These are phyloP conservation scores for Ophiocordyceps camponoti-floridani DNA, from an alignment of 2,329 filamentous ascomycete species.

Conservation along the genomic window DNA sequence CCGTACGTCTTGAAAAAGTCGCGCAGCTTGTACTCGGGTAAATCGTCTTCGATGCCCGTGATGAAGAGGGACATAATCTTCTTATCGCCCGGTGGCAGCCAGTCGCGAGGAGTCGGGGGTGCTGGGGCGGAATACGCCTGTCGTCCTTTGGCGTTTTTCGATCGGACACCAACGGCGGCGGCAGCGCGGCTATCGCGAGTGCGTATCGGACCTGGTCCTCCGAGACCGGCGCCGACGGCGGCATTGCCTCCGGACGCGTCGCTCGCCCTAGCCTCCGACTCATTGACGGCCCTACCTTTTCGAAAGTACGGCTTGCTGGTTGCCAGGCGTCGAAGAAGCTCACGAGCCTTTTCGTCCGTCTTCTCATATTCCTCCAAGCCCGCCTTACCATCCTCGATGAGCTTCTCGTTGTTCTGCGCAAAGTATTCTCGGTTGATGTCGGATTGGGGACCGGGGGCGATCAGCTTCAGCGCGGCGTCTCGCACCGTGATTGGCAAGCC, in stretches of 20 bases:
- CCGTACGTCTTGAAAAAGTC: constrained; percentile 82
- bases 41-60: constrained; percentile 87
- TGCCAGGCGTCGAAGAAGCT: constrained; percentile 68
- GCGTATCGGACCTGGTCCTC: constrained; percentile 60
- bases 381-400: constrained; percentile 79
- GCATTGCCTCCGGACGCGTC: constrained; percentile 23
- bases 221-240: constrained; percentile 35
- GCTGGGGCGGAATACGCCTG: constrained; percentile 55
- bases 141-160: constrained; percentile 23
- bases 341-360: constrained; percentile 89
- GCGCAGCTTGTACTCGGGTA: constrained; percentile 81
- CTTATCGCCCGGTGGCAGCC: constrained; percentile 62
- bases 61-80: constrained; percentile 89
- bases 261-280: constrained; percentile 19
- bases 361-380: constrained; percentile 86
- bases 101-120: constrained; percentile 70
- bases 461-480: constrained; percentile 94
- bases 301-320: constrained; percentile 92
- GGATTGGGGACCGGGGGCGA: constrained; percentile 80
- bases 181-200: constrained; percentile 47
- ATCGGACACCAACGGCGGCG: constrained; percentile 27
- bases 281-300: constrained; percentile 62
- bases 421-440: constrained; percentile 95
- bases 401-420: constrained; percentile 89
- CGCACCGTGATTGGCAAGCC: constrained; percentile 87